These are phyloP conservation scores for Acrodontium crateriforme DNA, from an alignment of 2,329 filamentous ascomycete genomes.

Conservation along the genomic window DNA sequence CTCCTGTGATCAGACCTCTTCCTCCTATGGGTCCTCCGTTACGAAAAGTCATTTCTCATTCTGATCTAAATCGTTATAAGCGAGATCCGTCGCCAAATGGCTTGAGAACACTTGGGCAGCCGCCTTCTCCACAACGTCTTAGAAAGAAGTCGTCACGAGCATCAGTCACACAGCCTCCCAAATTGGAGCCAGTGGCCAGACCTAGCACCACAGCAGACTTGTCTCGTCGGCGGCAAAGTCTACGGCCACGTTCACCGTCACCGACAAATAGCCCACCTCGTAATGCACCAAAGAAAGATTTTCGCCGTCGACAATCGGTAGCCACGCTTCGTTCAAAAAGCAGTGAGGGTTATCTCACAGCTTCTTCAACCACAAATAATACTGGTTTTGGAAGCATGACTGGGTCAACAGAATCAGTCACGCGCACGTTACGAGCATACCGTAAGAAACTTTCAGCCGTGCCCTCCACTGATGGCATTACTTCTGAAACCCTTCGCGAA, in stretches of 20 bases:
- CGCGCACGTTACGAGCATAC: conserved; percentile 43
- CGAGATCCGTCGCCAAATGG: conserved; percentile 29
- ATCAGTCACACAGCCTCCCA: conserved; percentile 32
- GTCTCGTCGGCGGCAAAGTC: conserved; percentile 11
- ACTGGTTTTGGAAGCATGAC: conserved; percentile 35
- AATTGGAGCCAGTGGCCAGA: conserved; percentile 28
- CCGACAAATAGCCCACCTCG: conserved; percentile 24
- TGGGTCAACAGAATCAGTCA: conserved; percentile 43
- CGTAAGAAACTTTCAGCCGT: conserved; percentile 39
- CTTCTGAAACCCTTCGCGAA: conserved; percentile 35
- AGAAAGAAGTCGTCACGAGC: conserved; percentile 42
- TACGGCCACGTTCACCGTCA: conserved; percentile 27
- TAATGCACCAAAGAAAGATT: conserved; percentile 8
- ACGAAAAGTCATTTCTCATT: conserved; percentile 72
- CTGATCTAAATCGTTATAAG: conserved; percentile 70
- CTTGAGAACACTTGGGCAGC: conserved; percentile 28
- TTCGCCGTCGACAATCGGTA: conserved; percentile 31
- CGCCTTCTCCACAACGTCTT: conserved; percentile 37
- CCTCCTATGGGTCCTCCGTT: conserved; percentile 55
- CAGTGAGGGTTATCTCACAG: conserved; percentile 18
- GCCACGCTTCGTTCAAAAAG: conserved; percentile 35
- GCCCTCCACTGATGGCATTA: conserved; percentile 32
- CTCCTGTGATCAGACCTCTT: conserved; percentile 1
- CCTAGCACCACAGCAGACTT: conserved; percentile 9
- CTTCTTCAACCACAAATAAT: conserved; percentile 10